phyloP scores from a whole-genome alignment of 2,329 filamentous ascomycete species.

The Fusarium gaditjirri region DNA sequence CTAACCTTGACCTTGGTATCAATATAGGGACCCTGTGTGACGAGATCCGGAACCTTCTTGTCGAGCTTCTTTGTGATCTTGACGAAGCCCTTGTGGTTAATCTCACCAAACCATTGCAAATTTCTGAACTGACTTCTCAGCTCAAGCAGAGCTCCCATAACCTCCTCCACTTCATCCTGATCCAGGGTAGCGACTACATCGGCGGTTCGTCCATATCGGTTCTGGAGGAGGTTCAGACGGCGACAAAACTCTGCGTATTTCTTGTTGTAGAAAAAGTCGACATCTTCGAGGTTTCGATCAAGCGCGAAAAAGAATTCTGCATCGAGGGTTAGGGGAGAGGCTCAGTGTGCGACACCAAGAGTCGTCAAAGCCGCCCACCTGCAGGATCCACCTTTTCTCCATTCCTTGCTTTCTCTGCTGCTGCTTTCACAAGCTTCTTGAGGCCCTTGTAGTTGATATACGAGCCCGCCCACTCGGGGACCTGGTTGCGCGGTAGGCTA shows the following conservation, averaged over 20 bases:
- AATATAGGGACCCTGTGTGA: conserved; percentile 86
- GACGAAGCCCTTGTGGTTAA: conserved; percentile 92
- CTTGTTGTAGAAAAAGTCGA: conserved; percentile 96
- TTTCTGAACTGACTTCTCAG: conserved; percentile 88
- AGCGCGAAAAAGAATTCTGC: conserved; percentile 96
- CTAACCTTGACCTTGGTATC: conserved; percentile 90
- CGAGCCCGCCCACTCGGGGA: conserved; percentile 84
- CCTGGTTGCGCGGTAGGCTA: conserved; percentile 81
- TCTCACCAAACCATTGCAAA: conserved; percentile 96
- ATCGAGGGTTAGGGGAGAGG: conserved; percentile 48
- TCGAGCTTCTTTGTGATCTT: conserved; percentile 99
- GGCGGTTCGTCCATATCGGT: conserved; percentile 82
- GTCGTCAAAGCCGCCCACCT: conserved; percentile 69
- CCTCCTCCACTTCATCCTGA: conserved; percentile 88
- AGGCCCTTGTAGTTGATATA: conserved; percentile 93
- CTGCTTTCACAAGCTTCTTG: conserved; percentile 94
- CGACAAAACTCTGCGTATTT: conserved; percentile 88
- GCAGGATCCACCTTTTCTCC: conserved; percentile 87
- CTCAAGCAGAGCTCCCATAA: conserved; percentile 90
- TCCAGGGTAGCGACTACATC: conserved; percentile 80
- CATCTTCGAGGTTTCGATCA: conserved; percentile 96
- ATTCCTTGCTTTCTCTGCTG: conserved; percentile 71
- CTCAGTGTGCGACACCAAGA: conserved; percentile 43
- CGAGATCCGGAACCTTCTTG: conserved; percentile 84
- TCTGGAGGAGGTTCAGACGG: conserved; percentile 85